Evolutionary conservation across 1,139 yeast genomes (phyloP).

Genomic region (Nadsonia starkeyi-henricii): DNA sequence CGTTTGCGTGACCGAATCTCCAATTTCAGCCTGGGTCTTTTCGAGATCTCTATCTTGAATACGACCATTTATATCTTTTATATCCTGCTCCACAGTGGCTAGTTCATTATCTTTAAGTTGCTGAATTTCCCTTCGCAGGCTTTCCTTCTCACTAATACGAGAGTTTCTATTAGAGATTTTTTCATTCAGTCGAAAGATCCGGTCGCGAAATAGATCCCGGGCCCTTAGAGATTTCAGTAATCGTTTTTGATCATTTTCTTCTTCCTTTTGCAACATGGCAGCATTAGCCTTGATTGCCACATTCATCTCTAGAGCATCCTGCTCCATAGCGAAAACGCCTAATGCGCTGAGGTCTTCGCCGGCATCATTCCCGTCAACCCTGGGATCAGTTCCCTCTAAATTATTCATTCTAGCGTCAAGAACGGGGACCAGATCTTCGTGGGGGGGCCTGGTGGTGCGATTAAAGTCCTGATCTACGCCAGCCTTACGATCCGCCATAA

Average conservation of each 20-base stretch:
- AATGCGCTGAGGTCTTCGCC: slow-evolving; percentile 15
- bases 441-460: too few species aligned
- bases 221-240: slow-evolving; percentile 44
- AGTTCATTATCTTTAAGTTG: slow-evolving; percentile 41
- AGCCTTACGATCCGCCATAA: too few species aligned
- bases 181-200: slow-evolving; percentile 34
- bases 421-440: too few species aligned
- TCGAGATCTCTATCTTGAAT: slow-evolving; percentile 23
- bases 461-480: too few species aligned
- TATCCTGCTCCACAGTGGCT: slow-evolving; percentile 40
- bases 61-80: slow-evolving; percentile 50
- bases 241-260: slow-evolving; percentile 62
- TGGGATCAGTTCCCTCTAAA: not conserved
- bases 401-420: not conserved
- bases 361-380: not conserved
- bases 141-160: slow-evolving; percentile 52
- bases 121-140: slow-evolving; percentile 40
- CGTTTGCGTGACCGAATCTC: slow-evolving; percentile 6
- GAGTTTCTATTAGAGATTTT: slow-evolving; percentile 41
- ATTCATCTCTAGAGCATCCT: slow-evolving; percentile 54
- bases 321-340: slow-evolving; percentile 38
- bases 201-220: slow-evolving; percentile 27
- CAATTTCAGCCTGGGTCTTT: slow-evolving; percentile 6
- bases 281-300: slow-evolving; percentile 56
- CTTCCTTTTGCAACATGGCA: slow-evolving; percentile 45